Percentiles rank a stretch among this genome's conserved stretches.
These are phyloP conservation scores for Calycina herbarum DNA, from an alignment of 2,329 filamentous ascomycete species.

Conservation along the genomic window DNA sequence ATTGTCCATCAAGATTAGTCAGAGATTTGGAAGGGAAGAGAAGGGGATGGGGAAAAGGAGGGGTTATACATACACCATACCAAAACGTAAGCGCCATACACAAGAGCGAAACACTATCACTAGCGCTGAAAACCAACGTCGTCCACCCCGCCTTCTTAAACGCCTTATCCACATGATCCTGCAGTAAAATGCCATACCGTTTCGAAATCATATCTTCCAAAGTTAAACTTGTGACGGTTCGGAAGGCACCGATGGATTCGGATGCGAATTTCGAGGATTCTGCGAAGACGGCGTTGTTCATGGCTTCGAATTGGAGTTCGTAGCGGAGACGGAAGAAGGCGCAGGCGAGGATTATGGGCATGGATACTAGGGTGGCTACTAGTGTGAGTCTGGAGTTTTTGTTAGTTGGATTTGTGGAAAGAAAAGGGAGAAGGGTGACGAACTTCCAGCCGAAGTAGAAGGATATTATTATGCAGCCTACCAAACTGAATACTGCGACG, in stretches of 20 bases:
- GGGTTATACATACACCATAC: slow-evolving; percentile 40
- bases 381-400: slow-evolving; percentile 51
- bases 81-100: slow-evolving; percentile 61
- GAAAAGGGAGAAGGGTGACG: not conserved
- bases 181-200: slow-evolving; percentile 49
- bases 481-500: slow-evolving; percentile 64
- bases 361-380: slow-evolving; percentile 60
- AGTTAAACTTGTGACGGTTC: slow-evolving; percentile 59
- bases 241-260: slow-evolving; percentile 61
- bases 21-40: not conserved
- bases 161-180: slow-evolving; percentile 48
- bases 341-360: slow-evolving; percentile 50
- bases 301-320: slow-evolving; percentile 56
- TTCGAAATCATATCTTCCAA: slow-evolving; percentile 58
- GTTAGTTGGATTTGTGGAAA: not conserved
- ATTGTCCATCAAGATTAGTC: too few species aligned
- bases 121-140: slow-evolving; percentile 52
- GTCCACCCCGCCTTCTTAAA: slow-evolving; percentile 49
- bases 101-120: slow-evolving; percentile 55
- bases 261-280: slow-evolving; percentile 63
- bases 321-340: slow-evolving; percentile 51
- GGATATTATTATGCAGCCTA: slow-evolving; percentile 64
- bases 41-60: not conserved
- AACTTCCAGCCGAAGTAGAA: slow-evolving; percentile 74
- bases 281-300: slow-evolving; percentile 58